Percentiles rank a stretch among this genome's conserved stretches.
phyloP scores from a whole-genome alignment of 371 early-diverging fungal genomes.

The Apophysomyces elegans region DNA sequence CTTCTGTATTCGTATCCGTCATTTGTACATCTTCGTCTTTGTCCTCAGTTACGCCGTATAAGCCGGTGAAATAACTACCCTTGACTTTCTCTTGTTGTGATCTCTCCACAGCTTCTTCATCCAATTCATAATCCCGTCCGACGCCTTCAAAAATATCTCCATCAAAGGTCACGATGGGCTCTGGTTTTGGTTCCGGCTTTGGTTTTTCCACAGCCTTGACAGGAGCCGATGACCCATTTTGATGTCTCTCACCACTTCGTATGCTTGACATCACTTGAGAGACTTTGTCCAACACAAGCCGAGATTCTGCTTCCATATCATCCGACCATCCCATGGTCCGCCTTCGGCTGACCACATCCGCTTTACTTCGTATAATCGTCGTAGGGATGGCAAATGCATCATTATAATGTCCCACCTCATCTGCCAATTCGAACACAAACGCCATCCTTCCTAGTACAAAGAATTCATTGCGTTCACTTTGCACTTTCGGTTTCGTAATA shows the following conservation, averaged over 20 bases:
- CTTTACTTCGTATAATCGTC: constrained; percentile 75
- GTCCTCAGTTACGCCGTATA: constrained; percentile 26
- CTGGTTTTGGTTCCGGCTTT: constrained; percentile 31
- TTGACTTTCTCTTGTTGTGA: neutral
- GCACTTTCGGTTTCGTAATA: constrained; percentile 35
- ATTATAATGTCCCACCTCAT: constrained; percentile 54
- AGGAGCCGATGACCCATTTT: constrained; percentile 16
- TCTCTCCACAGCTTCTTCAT: constrained; percentile 29
- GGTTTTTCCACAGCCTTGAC: constrained; percentile 37
- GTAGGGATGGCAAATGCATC: constrained; percentile 75
- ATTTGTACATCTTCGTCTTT: constrained; percentile 22
- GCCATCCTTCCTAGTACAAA: constrained; percentile 84
- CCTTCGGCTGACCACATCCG: constrained; percentile 50
- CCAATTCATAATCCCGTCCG: constrained; percentile 77
- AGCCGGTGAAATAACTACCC: constrained; percentile 32
- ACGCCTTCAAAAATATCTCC: constrained; percentile 91
- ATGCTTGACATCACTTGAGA: constrained; percentile 64
- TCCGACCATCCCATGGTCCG: constrained; percentile 34
- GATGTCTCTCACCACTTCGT: constrained; percentile 41
- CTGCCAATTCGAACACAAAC: constrained; percentile 72
- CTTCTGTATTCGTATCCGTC: constrained; percentile 11
- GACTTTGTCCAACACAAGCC: constrained; percentile 77
- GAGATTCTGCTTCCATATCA: constrained; percentile 51
- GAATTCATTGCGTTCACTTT: constrained; percentile 63
- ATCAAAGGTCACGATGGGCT: constrained; percentile 40